phyloP scores from a whole-genome alignment of 148 eudicot species.

The Heliosperma pusillum region DNA sequence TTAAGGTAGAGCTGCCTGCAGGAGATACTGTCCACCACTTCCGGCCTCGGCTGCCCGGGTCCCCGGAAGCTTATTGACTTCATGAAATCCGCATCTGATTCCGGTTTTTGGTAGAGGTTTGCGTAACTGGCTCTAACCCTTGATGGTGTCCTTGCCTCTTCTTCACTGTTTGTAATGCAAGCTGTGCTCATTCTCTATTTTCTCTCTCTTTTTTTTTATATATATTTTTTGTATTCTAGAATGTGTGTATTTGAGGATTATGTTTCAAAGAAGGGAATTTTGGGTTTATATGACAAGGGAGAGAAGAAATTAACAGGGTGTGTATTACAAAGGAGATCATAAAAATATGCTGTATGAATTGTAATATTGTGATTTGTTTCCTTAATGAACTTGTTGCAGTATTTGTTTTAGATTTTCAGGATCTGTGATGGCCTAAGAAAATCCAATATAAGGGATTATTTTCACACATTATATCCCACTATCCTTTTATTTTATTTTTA shows the following conservation, averaged over 20 bases:
- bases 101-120: slow-evolving; percentile 79
- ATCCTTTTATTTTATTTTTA: not conserved
- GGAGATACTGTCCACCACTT: slow-evolving; percentile 71
- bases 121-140: slow-evolving; percentile 53
- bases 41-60: slow-evolving; percentile 26
- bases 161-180: slow-evolving; percentile 18
- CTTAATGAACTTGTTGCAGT: not conserved
- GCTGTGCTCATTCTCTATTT: not conserved
- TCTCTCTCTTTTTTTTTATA: too few species aligned
- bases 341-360: not conserved
- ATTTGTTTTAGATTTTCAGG: not conserved
- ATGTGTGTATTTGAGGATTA: too few species aligned
- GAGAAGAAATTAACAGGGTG: too few species aligned
- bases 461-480: not conserved
- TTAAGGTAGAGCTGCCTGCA: slow-evolving; percentile 69
- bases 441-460: not conserved
- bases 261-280: not conserved
- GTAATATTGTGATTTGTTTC: not conserved
- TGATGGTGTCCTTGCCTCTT: slow-evolving; percentile 38
- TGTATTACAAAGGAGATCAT: not conserved
- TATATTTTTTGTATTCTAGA: not conserved
- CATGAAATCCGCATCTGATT: slow-evolving; percentile 67
- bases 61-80: slow-evolving; percentile 38
- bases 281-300: not conserved
- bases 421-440: not conserved